Percentiles rank a stretch among this genome's conserved stretches.
Conservation (phyloP, 1,284 basidiomycete species). For the Moniliophthora roreri region DNA sequence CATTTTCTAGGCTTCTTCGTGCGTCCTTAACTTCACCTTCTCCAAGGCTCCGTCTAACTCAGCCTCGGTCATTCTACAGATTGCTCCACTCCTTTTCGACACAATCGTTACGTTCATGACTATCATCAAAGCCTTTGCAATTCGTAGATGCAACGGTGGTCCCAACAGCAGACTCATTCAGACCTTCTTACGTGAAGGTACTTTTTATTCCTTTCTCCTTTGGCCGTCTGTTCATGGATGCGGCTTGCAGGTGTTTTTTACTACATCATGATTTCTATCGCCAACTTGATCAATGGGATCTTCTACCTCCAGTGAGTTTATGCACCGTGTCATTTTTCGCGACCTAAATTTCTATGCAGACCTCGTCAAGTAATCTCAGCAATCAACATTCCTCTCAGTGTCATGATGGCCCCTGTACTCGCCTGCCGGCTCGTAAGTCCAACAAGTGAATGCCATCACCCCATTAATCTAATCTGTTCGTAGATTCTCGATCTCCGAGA, state of each 20-base stretch:
- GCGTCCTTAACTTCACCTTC: neutral
- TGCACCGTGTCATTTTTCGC: slow-evolving; percentile 12
- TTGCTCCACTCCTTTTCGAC: slow-evolving; percentile 76
- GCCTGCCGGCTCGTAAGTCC: slow-evolving; percentile 68
- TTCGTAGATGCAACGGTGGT: slow-evolving; percentile 71
- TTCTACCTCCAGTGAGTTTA: slow-evolving; percentile 73
- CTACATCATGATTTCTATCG: slow-evolving; percentile 77
- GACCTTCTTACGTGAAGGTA: slow-evolving; percentile 79
- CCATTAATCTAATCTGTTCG: slow-evolving; percentile 6
- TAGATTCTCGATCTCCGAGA: slow-evolving; percentile 77
- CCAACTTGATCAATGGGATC: slow-evolving; percentile 79
- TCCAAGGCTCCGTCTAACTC: neutral
- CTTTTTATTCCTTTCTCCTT: slow-evolving; percentile 9
- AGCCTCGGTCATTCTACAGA: slow-evolving; percentile 35
- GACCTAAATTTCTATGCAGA: slow-evolving; percentile 34
- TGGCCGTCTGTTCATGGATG: neutral
- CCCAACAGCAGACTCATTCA: slow-evolving; percentile 76
- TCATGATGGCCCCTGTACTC: slow-evolving; percentile 79
- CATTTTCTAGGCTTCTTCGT: slow-evolving; percentile 1
- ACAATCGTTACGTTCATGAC: slow-evolving; percentile 78
- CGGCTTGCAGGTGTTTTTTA: slow-evolving; percentile 67
- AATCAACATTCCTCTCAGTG: slow-evolving; percentile 81
- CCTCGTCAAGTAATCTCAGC: slow-evolving; percentile 78
- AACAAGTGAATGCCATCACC: neutral
- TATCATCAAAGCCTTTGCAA: slow-evolving; percentile 68